phyloP scores from a whole-genome alignment of 1,284 basidiomycete species.

The Ganoderma lingzhi region DNA sequence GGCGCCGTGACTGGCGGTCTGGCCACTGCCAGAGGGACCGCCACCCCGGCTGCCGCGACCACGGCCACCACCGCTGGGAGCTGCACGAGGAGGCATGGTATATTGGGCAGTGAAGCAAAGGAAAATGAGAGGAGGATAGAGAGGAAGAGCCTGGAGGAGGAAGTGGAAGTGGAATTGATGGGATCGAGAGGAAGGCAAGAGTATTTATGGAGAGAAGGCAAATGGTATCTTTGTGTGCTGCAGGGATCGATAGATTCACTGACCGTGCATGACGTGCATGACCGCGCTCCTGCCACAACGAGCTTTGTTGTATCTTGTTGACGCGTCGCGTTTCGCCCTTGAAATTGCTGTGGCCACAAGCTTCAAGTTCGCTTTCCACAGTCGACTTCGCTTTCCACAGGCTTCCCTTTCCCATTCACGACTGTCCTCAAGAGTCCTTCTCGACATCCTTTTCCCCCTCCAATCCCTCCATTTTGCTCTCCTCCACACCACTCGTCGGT shows the following conservation, averaged over 20 bases:
- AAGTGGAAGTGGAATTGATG: neutral
- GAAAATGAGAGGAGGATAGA: slow-evolving; percentile 1
- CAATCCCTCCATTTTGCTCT: too few relatives aligned
- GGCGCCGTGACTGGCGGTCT: slow-evolving; percentile 13
- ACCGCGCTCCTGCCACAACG: slow-evolving; percentile 14
- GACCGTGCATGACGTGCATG: neutral
- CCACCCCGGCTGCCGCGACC: slow-evolving; percentile 28
- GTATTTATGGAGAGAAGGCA: slow-evolving; percentile 26
- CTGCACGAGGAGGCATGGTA: slow-evolving; percentile 50
- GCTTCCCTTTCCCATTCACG: too few relatives aligned
- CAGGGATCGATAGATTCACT: slow-evolving; percentile 25
- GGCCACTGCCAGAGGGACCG: slow-evolving; percentile 1
- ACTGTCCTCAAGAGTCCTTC: too few relatives aligned
- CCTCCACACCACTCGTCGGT: too few relatives aligned
- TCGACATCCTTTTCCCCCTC: too few relatives aligned
- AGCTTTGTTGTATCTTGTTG: slow-evolving; percentile 34
- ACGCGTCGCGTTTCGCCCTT: slow-evolving; percentile 31
- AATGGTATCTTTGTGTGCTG: slow-evolving; percentile 27
- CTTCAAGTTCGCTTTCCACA: too few relatives aligned
- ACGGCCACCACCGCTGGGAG: slow-evolving; percentile 31
- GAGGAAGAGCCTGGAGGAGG: neutral
- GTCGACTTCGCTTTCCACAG: too few relatives aligned
- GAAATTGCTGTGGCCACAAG: too few relatives aligned
- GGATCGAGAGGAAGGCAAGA: neutral
- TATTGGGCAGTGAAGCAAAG: neutral